These are phyloP conservation scores for Trametes elegans DNA, from an alignment of 768 basidiomycete species.

Conservation along the genomic window DNA sequence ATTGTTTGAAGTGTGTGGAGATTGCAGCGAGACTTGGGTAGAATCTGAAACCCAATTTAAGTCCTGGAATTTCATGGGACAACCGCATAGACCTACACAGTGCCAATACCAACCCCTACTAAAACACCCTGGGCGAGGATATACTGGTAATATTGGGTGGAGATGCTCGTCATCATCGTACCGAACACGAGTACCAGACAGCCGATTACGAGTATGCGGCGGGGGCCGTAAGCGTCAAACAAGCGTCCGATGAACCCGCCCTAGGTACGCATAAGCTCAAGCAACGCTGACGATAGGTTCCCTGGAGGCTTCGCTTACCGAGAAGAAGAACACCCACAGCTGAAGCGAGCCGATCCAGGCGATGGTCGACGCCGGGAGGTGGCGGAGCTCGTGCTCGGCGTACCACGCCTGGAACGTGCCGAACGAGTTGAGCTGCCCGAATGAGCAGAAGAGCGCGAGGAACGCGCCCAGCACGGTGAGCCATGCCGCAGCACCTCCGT, in stretches of 20 bases:
- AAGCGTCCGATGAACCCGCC: slow-evolving; percentile 60
- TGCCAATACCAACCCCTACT: slow-evolving; percentile 61
- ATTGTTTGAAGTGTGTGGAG: slow-evolving; percentile 60
- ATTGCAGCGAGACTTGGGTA: slow-evolving; percentile 67
- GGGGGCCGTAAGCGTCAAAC: slow-evolving; percentile 62
- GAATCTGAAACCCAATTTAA: slow-evolving; percentile 42
- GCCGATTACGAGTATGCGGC: slow-evolving; percentile 48
- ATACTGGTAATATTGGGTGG: slow-evolving; percentile 55
- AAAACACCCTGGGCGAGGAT: slow-evolving; percentile 60
- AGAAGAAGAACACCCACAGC: slow-evolving; percentile 68
- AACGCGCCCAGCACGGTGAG: slow-evolving; percentile 64
- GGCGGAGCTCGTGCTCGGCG: slow-evolving; percentile 51
- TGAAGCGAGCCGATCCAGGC: slow-evolving; percentile 72
- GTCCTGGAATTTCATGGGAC: background rate
- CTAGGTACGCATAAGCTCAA: slow-evolving; percentile 35
- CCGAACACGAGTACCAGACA: slow-evolving; percentile 47
- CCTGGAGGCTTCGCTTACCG: slow-evolving; percentile 39
- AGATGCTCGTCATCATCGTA: slow-evolving; percentile 59
- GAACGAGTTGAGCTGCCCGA: slow-evolving; percentile 71
- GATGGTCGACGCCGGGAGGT: slow-evolving; percentile 51
- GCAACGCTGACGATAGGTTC: too few relatives aligned
- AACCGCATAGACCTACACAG: slow-evolving; percentile 48
- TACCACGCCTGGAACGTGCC: slow-evolving; percentile 75
- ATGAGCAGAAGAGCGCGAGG: slow-evolving; percentile 63
- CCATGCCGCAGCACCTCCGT: slow-evolving; percentile 36